Conservation (phyloP, 2,329 filamentous ascomycete species). For the Phialocephala subalpina region DNA sequence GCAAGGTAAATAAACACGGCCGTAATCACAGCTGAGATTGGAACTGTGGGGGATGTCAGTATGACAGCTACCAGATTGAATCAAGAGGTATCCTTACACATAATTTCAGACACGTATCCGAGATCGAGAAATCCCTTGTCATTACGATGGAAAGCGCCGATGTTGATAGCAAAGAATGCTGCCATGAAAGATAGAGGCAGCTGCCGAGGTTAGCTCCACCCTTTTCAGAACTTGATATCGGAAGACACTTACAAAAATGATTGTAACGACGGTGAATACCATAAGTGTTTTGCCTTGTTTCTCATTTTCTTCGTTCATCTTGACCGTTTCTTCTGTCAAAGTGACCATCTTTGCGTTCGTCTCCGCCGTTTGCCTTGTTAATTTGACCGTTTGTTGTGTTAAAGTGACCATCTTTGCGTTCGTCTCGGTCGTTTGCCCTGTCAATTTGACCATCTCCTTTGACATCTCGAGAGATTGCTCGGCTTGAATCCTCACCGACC, state of each 20-base stretch:
- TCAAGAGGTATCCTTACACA: neutral
- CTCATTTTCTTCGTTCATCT: conserved; percentile 12
- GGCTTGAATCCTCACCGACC: conserved; percentile 49
- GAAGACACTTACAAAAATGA: conserved; percentile 50
- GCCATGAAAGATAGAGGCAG: conserved; percentile 23
- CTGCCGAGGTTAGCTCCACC: neutral
- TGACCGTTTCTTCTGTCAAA: neutral
- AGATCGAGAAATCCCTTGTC: neutral
- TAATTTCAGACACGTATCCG: conserved; percentile 12
- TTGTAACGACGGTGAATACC: conserved; percentile 56
- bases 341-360: neutral
- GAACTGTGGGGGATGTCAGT: neutral
- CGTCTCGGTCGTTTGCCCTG: neutral
- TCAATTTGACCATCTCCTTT: neutral
- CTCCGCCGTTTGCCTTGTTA: neutral
- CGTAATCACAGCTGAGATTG: neutral
- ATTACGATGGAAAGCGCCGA: conserved; percentile 1
- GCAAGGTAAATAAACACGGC: neutral
- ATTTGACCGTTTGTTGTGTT: neutral
- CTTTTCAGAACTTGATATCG: neutral
- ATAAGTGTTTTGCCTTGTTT: conserved; percentile 47
- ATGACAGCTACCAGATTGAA: neutral
- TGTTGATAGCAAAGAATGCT: conserved; percentile 15
- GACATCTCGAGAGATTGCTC: conserved; percentile 30
- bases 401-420: neutral